These are phyloP conservation scores for Calonectria pteridis DNA, from an alignment of 2,329 filamentous ascomycete genomes.

Conservation along the genomic window DNA sequence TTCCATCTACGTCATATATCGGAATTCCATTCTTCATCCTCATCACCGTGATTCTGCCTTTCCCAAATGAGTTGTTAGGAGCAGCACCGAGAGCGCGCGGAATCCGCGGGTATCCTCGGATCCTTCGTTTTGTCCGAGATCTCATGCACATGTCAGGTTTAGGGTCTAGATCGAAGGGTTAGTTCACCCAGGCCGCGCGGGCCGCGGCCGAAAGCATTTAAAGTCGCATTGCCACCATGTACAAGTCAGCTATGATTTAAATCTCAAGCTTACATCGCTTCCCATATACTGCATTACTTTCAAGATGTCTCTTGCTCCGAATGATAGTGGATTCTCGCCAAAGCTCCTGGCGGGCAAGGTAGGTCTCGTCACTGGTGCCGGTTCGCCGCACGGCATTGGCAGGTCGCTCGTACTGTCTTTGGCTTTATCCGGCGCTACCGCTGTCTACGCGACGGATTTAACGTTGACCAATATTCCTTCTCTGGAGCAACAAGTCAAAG, in stretches of 20 bases:
- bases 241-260: not conserved
- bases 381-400: conserved; percentile 44
- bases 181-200: not conserved
- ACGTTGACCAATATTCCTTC: conserved; percentile 25
- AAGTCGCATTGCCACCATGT: not conserved
- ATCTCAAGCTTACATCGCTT: not conserved
- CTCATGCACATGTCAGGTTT: not conserved
- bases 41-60: not conserved
- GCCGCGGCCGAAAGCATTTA: not conserved
- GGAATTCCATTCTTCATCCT: not conserved
- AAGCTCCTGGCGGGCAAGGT: conserved; percentile 34
- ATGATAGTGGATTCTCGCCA: conserved; percentile 9
- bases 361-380: conserved; percentile 44
- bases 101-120: not conserved
- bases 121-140: not conserved
- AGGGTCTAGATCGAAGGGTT: not conserved
- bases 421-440: conserved; percentile 32
- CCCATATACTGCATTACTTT: not conserved
- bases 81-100: not conserved
- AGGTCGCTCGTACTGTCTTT: conserved; percentile 38
- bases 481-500: conserved; percentile 11
- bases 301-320: not conserved
- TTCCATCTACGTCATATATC: not conserved
- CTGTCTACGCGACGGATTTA: conserved; percentile 36
- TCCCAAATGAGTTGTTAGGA: not conserved